These are phyloP conservation scores for Beauveria pseudobassiana DNA, from an alignment of 2,329 filamentous ascomycete genomes.

Conservation along the genomic window DNA sequence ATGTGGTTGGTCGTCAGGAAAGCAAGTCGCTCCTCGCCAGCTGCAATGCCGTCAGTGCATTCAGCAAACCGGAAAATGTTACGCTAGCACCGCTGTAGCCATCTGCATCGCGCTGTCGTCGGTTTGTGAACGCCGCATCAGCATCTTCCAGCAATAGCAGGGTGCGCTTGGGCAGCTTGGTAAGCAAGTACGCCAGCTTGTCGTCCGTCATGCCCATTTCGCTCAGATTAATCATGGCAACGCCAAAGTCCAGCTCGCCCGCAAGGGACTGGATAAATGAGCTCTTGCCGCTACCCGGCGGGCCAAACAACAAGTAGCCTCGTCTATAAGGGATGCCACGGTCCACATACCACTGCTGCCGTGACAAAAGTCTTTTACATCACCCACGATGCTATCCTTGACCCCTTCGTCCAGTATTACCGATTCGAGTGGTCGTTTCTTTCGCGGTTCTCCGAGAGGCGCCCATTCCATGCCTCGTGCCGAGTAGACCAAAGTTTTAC, in stretches of 20 bases:
- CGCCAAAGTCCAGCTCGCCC: conserved; percentile 85
- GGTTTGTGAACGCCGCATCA: conserved; percentile 82
- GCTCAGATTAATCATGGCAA: conserved; percentile 86
- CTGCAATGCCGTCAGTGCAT: conserved; percentile 83
- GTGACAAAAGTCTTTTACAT: conserved; percentile 76
- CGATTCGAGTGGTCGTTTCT: conserved; percentile 80
- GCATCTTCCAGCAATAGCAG: conserved; percentile 83
- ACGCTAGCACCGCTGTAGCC: conserved; percentile 84
- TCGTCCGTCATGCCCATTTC: conserved; percentile 87
- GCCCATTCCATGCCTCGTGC: conserved; percentile 80
- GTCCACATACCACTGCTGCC: conserved; percentile 83
- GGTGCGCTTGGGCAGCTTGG: conserved; percentile 75
- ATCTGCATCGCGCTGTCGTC: conserved; percentile 67
- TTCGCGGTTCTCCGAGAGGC: conserved; percentile 72
- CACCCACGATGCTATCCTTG: conserved; percentile 70
- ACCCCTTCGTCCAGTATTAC: conserved; percentile 81
- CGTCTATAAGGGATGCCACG: conserved; percentile 89
- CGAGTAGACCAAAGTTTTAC: conserved; percentile 88
- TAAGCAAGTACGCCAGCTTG: conserved; percentile 75
- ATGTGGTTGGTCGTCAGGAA: conserved; percentile 95
- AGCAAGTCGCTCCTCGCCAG: conserved; percentile 85
- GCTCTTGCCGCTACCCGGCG: conserved; percentile 86
- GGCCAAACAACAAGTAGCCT: conserved; percentile 82
- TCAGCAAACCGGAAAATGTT: conserved; percentile 86
- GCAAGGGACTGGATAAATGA: conserved; percentile 95